Evolutionary conservation across 2,329 filamentous ascomycete species (phyloP).

Genomic region (Fusarium incarnatum): DNA sequence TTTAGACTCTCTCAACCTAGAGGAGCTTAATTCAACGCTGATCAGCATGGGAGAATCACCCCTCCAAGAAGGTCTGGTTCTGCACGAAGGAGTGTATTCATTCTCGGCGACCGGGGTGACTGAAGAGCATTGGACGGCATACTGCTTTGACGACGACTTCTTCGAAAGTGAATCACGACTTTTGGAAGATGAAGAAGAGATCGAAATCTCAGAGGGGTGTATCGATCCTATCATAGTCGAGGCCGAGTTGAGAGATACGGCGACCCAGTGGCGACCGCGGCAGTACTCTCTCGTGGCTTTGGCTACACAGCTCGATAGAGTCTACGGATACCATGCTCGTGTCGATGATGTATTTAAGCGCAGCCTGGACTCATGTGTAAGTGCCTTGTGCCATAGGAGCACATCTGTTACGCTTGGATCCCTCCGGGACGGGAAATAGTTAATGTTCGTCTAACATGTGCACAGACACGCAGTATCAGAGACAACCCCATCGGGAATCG

Average conservation of each 20-base stretch:
- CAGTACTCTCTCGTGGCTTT: slow-evolving; percentile 17
- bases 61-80: too few species aligned
- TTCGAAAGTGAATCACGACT: not conserved
- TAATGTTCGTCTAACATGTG: not conserved
- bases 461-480: not conserved
- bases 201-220: not conserved
- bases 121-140: not conserved
- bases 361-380: slow-evolving; percentile 7
- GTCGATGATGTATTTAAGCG: not conserved
- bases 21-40: too few species aligned
- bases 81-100: not conserved
- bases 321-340: not conserved
- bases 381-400: not conserved
- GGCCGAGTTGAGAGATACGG: not conserved
- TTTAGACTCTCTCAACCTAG: too few species aligned
- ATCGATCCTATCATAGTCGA: slow-evolving; percentile 12
- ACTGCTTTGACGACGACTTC: not conserved
- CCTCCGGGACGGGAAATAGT: too few species aligned
- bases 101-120: not conserved
- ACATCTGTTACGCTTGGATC: too few species aligned
- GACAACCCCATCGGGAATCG: not conserved
- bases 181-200: not conserved
- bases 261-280: not conserved
- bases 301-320: not conserved
- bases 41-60: too few species aligned